Percentiles rank a stretch among this genome's conserved stretches.
Evolutionary conservation across 2,329 filamentous ascomycete species (phyloP).

Genomic region (Nothophaeocryptopus gaeumannii): DNA sequence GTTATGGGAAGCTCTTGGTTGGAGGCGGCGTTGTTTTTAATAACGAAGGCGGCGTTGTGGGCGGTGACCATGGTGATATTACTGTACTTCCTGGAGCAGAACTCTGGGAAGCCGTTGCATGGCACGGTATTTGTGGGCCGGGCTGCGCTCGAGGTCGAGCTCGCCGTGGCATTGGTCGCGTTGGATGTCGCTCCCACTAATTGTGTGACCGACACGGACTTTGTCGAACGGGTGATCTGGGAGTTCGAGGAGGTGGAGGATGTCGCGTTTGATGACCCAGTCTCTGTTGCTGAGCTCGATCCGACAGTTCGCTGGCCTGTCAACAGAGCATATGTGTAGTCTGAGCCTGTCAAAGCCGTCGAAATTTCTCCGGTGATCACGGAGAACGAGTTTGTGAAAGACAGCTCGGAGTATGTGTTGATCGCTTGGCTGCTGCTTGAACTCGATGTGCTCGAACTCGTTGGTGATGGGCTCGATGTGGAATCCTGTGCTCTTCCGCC

Average conservation of each 20-base stretch:
- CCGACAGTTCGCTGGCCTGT: constrained; percentile 27
- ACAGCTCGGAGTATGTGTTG: constrained; percentile 12
- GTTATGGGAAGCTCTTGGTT: constrained; percentile 70
- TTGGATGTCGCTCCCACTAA: constrained; percentile 18
- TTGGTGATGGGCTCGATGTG: constrained; percentile 28
- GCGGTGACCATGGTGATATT: constrained; percentile 76
- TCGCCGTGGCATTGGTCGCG: constrained; percentile 26
- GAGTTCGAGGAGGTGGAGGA: constrained; percentile 17
- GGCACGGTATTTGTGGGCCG: constrained; percentile 67
- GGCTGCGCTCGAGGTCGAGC: constrained; percentile 19
- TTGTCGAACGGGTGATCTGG: constrained; percentile 25
- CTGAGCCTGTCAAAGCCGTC: constrained; percentile 26
- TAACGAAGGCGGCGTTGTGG: constrained; percentile 79
- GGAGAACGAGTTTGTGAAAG: constrained; percentile 28
- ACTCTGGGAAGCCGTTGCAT: constrained; percentile 71
- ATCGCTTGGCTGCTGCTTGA: constrained; percentile 1
- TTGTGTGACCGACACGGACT: constrained; percentile 24
- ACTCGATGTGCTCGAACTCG: constrained; percentile 5
- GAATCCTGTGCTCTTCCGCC: constrained; percentile 31
- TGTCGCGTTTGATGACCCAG: constrained; percentile 39
- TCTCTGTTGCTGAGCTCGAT: constrained; percentile 39
- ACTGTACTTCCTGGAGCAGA: constrained; percentile 73
- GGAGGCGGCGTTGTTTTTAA: constrained; percentile 66
- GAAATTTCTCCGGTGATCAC: constrained; percentile 24
- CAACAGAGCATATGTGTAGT: constrained; percentile 29